Percentiles rank a stretch among this genome's conserved stretches.
These are phyloP conservation scores for Trichoderma simmonsii DNA, from an alignment of 2,329 filamentous ascomycete genomes.

Conservation along the genomic window DNA sequence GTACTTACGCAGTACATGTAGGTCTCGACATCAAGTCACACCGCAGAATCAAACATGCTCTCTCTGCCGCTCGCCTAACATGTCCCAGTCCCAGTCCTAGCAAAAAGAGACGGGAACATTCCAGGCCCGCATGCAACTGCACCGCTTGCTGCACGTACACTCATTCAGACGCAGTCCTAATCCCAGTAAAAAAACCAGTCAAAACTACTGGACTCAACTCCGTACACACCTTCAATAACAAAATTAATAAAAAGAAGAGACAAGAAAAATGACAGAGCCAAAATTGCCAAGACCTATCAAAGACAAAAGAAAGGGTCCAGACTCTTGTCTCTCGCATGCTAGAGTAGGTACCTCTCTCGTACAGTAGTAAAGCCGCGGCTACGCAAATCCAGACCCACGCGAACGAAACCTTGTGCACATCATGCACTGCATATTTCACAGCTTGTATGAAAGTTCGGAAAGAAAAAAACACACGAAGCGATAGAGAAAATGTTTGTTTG, in stretches of 20 bases:
- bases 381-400: not conserved
- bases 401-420: not conserved
- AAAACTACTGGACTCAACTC: not conserved
- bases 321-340: not conserved
- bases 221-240: not conserved
- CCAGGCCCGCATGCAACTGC: not conserved
- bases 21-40: constrained; percentile 3
- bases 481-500: not conserved
- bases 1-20: not conserved
- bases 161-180: not conserved
- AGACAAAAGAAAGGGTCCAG: not conserved
- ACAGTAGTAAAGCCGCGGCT: not conserved
- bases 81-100: not conserved
- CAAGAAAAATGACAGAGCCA: not conserved
- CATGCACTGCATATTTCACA: not conserved
- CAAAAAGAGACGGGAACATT: not conserved
- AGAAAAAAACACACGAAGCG: not conserved
- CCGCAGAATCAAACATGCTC: not conserved
- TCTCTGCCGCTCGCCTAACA: not conserved
- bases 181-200: not conserved
- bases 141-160: not conserved
- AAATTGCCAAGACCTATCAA: not conserved
- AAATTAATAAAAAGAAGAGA: not conserved
- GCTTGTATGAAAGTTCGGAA: not conserved
- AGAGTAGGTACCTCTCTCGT: not conserved